A percentile compares a stretch with the other conserved stretches of the same genome.
Evolutionary conservation across 192 early-diverging fungal genomes (phyloP).

Genomic region (Coemansia sp.): DNA sequence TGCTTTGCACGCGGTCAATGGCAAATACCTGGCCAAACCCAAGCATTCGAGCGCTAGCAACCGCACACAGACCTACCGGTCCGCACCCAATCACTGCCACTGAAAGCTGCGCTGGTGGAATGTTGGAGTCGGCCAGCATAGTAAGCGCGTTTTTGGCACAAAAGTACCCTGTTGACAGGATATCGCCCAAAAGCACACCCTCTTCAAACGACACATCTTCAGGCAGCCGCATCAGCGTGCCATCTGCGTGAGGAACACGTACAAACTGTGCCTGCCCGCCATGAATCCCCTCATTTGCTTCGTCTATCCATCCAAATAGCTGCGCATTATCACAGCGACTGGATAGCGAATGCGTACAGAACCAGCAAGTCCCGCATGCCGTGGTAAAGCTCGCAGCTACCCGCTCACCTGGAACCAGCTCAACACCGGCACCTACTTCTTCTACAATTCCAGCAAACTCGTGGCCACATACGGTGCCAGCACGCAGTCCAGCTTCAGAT

Average conservation of each 20-base stretch:
- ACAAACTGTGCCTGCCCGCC: conserved; percentile 61
- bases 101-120: conserved; percentile 22
- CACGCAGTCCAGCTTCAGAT: conserved; percentile 40
- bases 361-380: conserved; percentile 50
- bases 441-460: conserved; percentile 57
- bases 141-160: conserved; percentile 55
- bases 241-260: conserved; percentile 54
- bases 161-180: conserved; percentile 59
- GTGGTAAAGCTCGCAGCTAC: conserved; percentile 57
- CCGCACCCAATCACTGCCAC: conserved; percentile 59
- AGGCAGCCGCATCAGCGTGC: conserved; percentile 48
- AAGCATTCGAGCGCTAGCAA: conserved; percentile 41
- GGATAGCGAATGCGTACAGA: conserved; percentile 43
- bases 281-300: conserved; percentile 42
- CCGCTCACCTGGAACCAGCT: conserved; percentile 40
- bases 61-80: conserved; percentile 57
- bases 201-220: conserved; percentile 37
- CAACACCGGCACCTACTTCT: conserved; percentile 44
- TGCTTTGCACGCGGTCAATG: conserved; percentile 42
- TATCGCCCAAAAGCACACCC: conserved; percentile 57
- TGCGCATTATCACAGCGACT: conserved; percentile 55
- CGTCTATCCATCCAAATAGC: conserved; percentile 52
- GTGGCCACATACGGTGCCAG: conserved; percentile 56
- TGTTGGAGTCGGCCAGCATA: conserved; percentile 22
- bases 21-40: conserved; percentile 47